phyloP scores from a whole-genome alignment of 495 filamentous ascomycete species.

The Talaromyces nanjingensis region DNA sequence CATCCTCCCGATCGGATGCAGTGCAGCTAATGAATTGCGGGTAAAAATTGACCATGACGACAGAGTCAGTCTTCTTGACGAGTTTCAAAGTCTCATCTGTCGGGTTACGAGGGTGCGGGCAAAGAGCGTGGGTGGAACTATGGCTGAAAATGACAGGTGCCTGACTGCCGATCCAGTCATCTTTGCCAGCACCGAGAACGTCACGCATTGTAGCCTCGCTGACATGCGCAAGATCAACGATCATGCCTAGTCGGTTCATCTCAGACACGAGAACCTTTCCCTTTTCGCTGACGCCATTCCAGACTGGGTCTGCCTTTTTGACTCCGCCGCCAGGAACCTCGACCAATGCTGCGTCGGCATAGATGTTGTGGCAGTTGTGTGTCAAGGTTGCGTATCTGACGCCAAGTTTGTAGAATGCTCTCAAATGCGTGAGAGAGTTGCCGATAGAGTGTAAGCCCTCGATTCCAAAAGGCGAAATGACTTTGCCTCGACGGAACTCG shows the following conservation, averaged over 20 bases:
- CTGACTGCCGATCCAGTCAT: slow-evolving; percentile 34
- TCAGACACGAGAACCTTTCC: slow-evolving; percentile 56
- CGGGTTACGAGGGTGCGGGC: slow-evolving; percentile 52
- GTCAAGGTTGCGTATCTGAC: slow-evolving; percentile 87
- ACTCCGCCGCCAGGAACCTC: slow-evolving; percentile 36
- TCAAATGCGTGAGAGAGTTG: slow-evolving; percentile 71
- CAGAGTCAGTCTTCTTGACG: slow-evolving; percentile 45
- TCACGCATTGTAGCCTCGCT: slow-evolving; percentile 50
- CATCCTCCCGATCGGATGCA: slow-evolving; percentile 34
- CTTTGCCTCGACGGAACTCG: slow-evolving; percentile 51
- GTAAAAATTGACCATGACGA: slow-evolving; percentile 57
- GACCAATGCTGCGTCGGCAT: slow-evolving; percentile 74
- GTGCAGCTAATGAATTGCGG: slow-evolving; percentile 68
- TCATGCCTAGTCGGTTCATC: slow-evolving; percentile 49
- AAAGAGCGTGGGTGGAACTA: slow-evolving; percentile 44
- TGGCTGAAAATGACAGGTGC: slow-evolving; percentile 56
- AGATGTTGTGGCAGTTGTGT: slow-evolving; percentile 90
- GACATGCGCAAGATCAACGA: slow-evolving; percentile 48
- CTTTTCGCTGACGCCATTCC: slow-evolving; percentile 59
- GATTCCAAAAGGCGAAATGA: slow-evolving; percentile 69
- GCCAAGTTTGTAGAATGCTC: slow-evolving; percentile 68
- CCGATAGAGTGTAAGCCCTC: slow-evolving; percentile 96
- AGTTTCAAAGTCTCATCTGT: slow-evolving; percentile 51
- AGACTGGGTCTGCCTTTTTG: slow-evolving; percentile 36
- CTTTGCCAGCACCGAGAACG: slow-evolving; percentile 39